Base-by-base conservation (phyloP, 495 filamentous ascomycete species). In the Hypomontagnella monticulosa region DNA sequence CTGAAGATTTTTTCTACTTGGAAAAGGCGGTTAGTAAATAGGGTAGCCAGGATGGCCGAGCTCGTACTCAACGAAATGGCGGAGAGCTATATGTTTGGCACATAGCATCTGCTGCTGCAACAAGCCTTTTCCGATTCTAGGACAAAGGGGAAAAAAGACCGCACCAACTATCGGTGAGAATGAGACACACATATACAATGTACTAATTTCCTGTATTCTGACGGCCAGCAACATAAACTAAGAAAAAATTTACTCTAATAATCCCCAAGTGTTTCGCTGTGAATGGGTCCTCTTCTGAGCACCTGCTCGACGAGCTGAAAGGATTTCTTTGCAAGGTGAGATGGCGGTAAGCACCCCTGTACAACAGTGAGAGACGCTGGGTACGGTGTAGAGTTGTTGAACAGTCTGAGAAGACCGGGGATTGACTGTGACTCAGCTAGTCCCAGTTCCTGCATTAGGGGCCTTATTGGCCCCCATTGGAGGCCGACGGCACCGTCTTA, bases 151-250 rank as follows among this genome's bases (percentile, higher is more conserved):
- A n/a, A n/a, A 56, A 66, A 66, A 66, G 44, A 70, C 63, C 51
- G 66, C 60, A 66, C 69, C 57, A 74, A 74, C 66, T 74, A 74
- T 74, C 71, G 71, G 71, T 74, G 71, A 74, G 71, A 61, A 71
- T 74, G 63, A 74, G 71, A 74, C 71, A 74, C 71, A 74, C 69
- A 69, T 72, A 70, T 66, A 66, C 69, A 68, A 66, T 66, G 52
- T 64, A 69, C 66, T 60, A 43, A 61, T 18, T 52, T 43, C 30
- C 20, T 23, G 9, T 52, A 38, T 61, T 63, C 67, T 69, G 51
- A 71, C 69, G 69, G 69, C 55, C 62, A 65, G 41, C 65, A 63
- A 60, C 71, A 71, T 68, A 37, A 57, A 58, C 59, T 67, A 71
- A 57, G 44, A 59, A 62, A 59, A 57, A 66, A 57, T 40, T 40